phyloP scores from a whole-genome alignment of 1,284 basidiomycete species.

The Veloporphyrellus conicus region DNA sequence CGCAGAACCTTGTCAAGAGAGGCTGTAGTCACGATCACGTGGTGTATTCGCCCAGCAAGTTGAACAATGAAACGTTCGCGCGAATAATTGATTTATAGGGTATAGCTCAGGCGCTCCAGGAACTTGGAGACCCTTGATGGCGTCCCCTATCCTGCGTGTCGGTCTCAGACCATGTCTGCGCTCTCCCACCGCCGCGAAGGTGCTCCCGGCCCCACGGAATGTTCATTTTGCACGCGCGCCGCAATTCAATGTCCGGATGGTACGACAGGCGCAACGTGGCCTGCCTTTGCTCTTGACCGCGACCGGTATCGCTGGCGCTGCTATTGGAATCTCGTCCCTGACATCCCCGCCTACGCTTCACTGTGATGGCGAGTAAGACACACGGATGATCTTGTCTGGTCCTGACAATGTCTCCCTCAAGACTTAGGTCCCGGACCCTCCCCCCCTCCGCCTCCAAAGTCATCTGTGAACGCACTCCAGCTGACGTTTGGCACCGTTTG shows the following conservation, averaged over 20 bases:
- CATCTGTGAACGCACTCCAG: slow-evolving; percentile 74
- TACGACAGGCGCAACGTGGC: neutral
- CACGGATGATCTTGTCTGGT: neutral
- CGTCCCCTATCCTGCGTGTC: slow-evolving; percentile 12
- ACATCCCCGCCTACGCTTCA: slow-evolving; percentile 24
- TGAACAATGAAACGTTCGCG: no score
- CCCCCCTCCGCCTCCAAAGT: slow-evolving; percentile 55
- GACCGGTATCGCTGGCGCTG: slow-evolving; percentile 34
- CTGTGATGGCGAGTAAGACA: slow-evolving; percentile 37
- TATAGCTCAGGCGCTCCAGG: no score
- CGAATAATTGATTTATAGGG: no score
- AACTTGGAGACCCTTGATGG: no score
- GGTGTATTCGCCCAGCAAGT: slow-evolving; percentile 5
- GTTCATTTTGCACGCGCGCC: no score
- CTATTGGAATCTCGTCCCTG: slow-evolving; percentile 32
- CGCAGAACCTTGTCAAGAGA: neutral
- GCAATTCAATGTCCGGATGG: neutral
- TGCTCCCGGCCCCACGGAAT: no score
- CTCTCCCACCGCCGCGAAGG: neutral
- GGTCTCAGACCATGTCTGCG: slow-evolving; percentile 14
- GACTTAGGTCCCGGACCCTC: slow-evolving; percentile 12
- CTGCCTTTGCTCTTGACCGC: slow-evolving; percentile 23
- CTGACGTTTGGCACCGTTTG: slow-evolving; percentile 84
- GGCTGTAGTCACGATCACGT: slow-evolving; percentile 31
- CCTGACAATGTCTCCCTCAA: slow-evolving; percentile 14